A percentile compares a stretch with the other conserved stretches of the same genome.
Conservation (phyloP, 2,329 filamentous ascomycete genomes). For the Talaromyces rugulosus region DNA sequence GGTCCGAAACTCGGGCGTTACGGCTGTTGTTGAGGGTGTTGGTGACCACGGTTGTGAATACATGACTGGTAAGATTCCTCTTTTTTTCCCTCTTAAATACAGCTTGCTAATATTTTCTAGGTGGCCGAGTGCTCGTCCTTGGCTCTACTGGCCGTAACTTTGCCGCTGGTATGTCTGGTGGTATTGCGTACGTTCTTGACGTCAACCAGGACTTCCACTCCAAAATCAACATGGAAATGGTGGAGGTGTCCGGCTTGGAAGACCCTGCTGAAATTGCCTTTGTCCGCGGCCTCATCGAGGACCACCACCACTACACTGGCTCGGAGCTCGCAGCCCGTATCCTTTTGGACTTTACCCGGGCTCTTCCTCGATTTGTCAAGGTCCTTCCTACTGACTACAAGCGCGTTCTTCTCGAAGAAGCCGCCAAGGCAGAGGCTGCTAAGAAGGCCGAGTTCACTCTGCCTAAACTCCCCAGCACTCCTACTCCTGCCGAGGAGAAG, state of each 20-base stretch:
- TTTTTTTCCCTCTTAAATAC: neutral
- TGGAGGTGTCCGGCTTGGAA: constrained; percentile 78
- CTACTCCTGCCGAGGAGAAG: constrained; percentile 48
- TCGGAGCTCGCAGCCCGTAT: constrained; percentile 92
- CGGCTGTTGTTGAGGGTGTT: constrained; percentile 91
- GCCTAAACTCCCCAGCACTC: constrained; percentile 54
- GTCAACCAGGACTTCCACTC: constrained; percentile 82
- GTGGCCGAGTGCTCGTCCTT: constrained; percentile 77
- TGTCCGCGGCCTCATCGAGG: constrained; percentile 85
- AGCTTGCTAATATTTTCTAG: neutral
- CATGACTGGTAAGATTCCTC: constrained; percentile 68
- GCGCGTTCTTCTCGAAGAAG: constrained; percentile 81
- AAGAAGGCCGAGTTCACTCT: constrained; percentile 81
- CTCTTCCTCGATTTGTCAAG: constrained; percentile 86
- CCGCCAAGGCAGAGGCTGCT: constrained; percentile 75
- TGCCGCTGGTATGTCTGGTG: constrained; percentile 96
- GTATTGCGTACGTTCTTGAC: constrained; percentile 92
- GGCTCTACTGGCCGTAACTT: constrained; percentile 94
- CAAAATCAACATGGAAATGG: constrained; percentile 98
- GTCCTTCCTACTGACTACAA: constrained; percentile 95
- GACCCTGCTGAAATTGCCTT: constrained; percentile 87
- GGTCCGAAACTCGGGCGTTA: constrained; percentile 92
- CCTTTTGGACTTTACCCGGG: constrained; percentile 90
- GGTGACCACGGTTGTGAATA: constrained; percentile 98
- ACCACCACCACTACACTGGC: constrained; percentile 96